Base-by-base conservation (phyloP, 345 rosid species). In the Erysimum cheiranthoides region DNA sequence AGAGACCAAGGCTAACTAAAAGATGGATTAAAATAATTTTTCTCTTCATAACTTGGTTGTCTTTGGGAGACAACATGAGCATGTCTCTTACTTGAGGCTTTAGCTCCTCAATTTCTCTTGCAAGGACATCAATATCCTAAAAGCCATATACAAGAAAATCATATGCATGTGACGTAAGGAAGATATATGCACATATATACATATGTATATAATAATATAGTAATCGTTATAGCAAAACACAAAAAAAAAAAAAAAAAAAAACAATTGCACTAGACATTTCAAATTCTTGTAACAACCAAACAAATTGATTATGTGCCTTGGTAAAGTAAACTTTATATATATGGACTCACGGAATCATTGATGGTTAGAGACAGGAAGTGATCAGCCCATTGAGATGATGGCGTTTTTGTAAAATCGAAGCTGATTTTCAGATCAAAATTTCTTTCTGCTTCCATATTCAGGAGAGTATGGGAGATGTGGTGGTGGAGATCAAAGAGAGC, bases 71-170 rank as follows among this genome's bases (percentile, higher is more conserved):
- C 30, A 5, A 67, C 6, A 5, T 34, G 18, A 50, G 34, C 32
- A 47, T 17, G 70, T 32, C 58, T 52, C 16, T 47, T 6, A 71
- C 68, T 60, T 35, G 47, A 13, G 49, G 68, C 50, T 71, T 71
- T 6, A 71, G 36, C 36, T 6, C 50, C 5, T 71, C 75, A 32
- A 71, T 71, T 36, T 71, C 60, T 35, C 17, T 71, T 35, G 36
- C 75, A 71, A 71, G 75, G 0, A 27, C 58, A 49, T 71, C 13
- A 12, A 59, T 21, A 21, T 21, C 25, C 25, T 21, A 21, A 21
- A 21, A 21, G 25, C 25, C 25, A 21, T 21, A 21, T 21, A 21
- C 25, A 21, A 21, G 25, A 21, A 21, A 21, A 21, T 21, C 25
- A 21, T 21, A 21, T 21, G 25, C 25, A 21, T 21, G 25, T 1